phyloP scores from a whole-genome alignment of 805 yeast species.

The Ogataea wickerhamii region DNA sequence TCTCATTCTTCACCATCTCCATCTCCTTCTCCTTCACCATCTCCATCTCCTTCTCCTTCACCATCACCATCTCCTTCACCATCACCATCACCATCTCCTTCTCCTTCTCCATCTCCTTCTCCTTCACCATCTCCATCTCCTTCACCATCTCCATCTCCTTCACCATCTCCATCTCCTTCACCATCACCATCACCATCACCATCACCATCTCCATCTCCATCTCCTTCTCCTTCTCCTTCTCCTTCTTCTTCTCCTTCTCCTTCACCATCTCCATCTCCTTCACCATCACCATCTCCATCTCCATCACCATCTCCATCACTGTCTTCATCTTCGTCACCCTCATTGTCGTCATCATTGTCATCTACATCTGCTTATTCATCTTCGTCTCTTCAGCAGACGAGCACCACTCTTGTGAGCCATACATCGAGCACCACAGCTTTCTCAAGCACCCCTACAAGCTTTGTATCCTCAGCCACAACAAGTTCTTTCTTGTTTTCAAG shows the following conservation, averaged over 20 bases:
- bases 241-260: constrained; percentile 2
- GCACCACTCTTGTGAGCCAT: constrained; percentile 1
- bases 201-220: constrained; percentile 2
- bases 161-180: constrained; percentile 2
- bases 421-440: background rate
- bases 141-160: constrained; percentile 4
- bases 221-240: constrained; percentile 4
- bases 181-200: constrained; percentile 1
- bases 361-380: background rate
- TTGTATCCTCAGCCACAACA: too few species aligned
- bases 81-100: constrained; percentile 2
- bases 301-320: constrained; percentile 7
- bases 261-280: constrained; percentile 5
- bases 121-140: constrained; percentile 6
- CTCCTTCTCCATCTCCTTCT: constrained; percentile 4
- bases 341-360: too few species aligned
- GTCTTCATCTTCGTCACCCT: constrained; percentile 1
- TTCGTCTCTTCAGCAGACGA: background rate
- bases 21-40: constrained; percentile 4
- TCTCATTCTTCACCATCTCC: background rate
- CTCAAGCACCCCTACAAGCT: background rate
- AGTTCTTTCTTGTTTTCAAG: too few species aligned
- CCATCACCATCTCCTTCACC: constrained; percentile 1
- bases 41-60: constrained; percentile 1
- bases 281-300: constrained; percentile 6